phyloP scores from a whole-genome alignment of 129 eudicot species.

The carrot (Daucus carota) region DNA sequence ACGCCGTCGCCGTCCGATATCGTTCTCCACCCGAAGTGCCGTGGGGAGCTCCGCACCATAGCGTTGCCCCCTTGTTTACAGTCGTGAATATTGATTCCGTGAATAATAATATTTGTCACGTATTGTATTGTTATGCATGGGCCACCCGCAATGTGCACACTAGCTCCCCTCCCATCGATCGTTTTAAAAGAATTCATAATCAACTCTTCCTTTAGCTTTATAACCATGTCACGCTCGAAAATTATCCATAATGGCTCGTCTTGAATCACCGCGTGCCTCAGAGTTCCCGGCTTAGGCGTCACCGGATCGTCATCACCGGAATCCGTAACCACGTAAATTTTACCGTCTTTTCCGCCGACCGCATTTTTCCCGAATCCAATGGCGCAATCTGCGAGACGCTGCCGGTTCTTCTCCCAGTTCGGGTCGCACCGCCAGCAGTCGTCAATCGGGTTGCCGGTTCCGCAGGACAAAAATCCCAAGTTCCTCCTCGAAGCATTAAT shows the following conservation, averaged over 20 bases:
- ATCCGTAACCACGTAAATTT: constrained; percentile 58
- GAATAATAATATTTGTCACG: constrained; percentile 67
- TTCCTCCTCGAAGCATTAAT: constrained; percentile 65
- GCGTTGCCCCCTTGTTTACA: constrained; percentile 58
- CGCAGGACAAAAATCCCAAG: constrained; percentile 54
- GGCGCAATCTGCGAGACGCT: constrained; percentile 68
- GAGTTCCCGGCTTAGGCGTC: constrained; percentile 66
- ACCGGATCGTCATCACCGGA: constrained; percentile 47
- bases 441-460: constrained; percentile 77
- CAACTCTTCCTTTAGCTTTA: constrained; percentile 50
- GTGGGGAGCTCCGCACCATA: constrained; percentile 57
- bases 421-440: constrained; percentile 89
- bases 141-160: constrained; percentile 77
- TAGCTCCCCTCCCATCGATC: constrained; percentile 78
- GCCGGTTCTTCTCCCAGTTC: constrained; percentile 62
- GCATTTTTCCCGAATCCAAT: constrained; percentile 75
- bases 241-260: constrained; percentile 77
- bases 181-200: constrained; percentile 75
- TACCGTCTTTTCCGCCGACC: constrained; percentile 62
- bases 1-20: constrained; percentile 77
- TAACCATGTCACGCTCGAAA: constrained; percentile 67
- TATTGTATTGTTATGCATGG: constrained; percentile 70
- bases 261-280: constrained; percentile 63
- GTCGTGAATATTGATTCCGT: constrained; percentile 58
- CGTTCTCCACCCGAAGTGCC: constrained; percentile 67